These are phyloP conservation scores for Termitomyces sp. DNA, from an alignment of 768 basidiomycete species.

Conservation along the genomic window DNA sequence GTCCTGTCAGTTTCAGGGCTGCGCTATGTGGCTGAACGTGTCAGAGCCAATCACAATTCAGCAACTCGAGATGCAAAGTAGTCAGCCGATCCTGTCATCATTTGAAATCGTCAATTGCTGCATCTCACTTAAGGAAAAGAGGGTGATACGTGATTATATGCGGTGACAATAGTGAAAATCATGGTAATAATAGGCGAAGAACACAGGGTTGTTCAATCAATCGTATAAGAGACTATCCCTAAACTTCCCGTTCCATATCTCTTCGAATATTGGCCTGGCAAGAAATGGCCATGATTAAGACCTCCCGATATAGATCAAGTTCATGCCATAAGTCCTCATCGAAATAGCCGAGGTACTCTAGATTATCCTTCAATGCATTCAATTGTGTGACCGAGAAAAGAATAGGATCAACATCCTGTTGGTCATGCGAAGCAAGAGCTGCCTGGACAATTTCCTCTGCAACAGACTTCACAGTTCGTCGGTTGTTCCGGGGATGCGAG, in stretches of 20 bases:
- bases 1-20: neutral
- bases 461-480: slow-evolving; percentile 16
- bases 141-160: too few relatives aligned
- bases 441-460: slow-evolving; percentile 24
- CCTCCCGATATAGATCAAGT: slow-evolving; percentile 19
- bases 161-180: neutral
- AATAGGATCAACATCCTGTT: slow-evolving; percentile 14
- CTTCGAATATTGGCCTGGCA: neutral
- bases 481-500: neutral
- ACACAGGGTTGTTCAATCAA: neutral
- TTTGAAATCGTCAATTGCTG: too few relatives aligned
- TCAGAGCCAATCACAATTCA: too few relatives aligned
- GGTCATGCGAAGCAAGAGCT: slow-evolving; percentile 5
- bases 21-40: too few relatives aligned
- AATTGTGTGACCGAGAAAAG: slow-evolving; percentile 18
- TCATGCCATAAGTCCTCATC: slow-evolving; percentile 26
- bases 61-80: too few relatives aligned
- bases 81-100: too few relatives aligned
- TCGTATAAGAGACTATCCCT: neutral
- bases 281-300: slow-evolving; percentile 18
- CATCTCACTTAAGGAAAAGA: too few relatives aligned
- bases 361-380: slow-evolving; percentile 27
- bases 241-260: too few relatives aligned
- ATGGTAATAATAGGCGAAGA: neutral
- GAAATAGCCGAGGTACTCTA: slow-evolving; percentile 28